Base-by-base conservation (phyloP, 805 yeast genomes). In the Blastobotrys chiropterorum region DNA sequence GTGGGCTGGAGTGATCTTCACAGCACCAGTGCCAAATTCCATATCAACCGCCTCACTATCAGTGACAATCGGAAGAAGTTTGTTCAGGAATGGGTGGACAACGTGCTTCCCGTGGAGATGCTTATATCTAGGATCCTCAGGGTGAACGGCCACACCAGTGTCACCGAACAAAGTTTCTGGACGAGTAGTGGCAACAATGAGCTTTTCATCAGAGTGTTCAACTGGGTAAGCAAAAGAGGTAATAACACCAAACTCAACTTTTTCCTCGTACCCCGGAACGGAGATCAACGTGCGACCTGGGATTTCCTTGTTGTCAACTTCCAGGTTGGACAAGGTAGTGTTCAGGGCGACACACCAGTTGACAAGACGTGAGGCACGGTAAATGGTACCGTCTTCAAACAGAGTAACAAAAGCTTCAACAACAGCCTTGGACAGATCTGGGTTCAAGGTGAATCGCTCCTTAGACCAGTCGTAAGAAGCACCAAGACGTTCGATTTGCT, bases 1-100 rank as follows among this genome's bases (percentile, higher is more conserved):
- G 72, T 94, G 99, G 44, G 96, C 97, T 54, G 99, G 99, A 13
- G 99, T 94, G 68, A 94, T 94, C 74, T 94, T 94, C 56, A 94
- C 99, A 47, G 99, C 99, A 84, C 99, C 99, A 56, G 99, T 94
- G 79, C 99, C 99, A 62, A 94, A 94, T 70, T 87, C 96, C 98
- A 94, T 94, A 71, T 94, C 99, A 58, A 94, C 99, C 41, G 97
- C 94, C 71, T 88, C 96, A 40, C 83, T 67, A 68, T 94, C 99
- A 49, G 90, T 81, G 56, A 94, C 74, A 65, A 94, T 88, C 59
- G 99, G 99, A 50, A 94, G 70, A 65, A 81, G 76, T 68, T 89
- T 84, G 66, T 85, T 86, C 63, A 88, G 72, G 72, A 94, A 86
- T 56, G 99, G 98, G 72, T 94, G 98, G 60, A 81, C 70, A 55